Base-by-base conservation (phyloP, 371 early-diverging fungal species). In the Rhizopus delemar region DNA sequence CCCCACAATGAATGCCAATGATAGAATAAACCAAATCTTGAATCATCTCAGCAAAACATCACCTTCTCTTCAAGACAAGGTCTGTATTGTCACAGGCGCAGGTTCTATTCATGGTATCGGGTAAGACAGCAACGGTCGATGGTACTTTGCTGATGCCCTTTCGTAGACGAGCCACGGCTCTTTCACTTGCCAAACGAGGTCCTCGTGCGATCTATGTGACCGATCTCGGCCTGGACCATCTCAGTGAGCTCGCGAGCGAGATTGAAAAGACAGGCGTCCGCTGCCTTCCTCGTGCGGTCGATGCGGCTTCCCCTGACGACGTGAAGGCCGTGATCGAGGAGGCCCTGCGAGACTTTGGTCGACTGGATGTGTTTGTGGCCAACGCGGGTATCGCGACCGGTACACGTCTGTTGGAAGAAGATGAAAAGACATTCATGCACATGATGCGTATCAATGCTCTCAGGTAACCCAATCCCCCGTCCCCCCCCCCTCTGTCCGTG, bases 281-380 rank as follows among this genome's bases (percentile, higher is more conserved):
- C 12, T 75, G 74, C 35, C 65, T 76, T 56, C 48, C 79, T 22
- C 68, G 69, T 15, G 73, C 68, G 3, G 73, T 83, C 5, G 81
- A 83, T 65, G 83, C 83, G 8, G 70, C 83, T 3, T 70, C 73
- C 7, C 63, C 66, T 6, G 43, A 46, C 4, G 80, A 63, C 55
- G 75, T 83, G 0, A 59, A 65, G 5, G 57, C 45, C 9, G 51
- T 80, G 39, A 67, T 80, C 45, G 50, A 74, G 15, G 74, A 80
- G 34, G 79, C 81, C 2, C 53, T 83, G 53, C 46, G 56, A 2
- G 57, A 49, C 0, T 81, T 62, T 65, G 83, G 84, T 46, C 57
- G 84, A 34, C 53, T 84, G 22, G 84, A 84, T 65, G 81, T 84
- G 6, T 84, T 80, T 41, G 76, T 84, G 35, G 84, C 84, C 6